Evolutionary conservation across 768 basidiomycete species (phyloP).

Genomic region (Suillus plorans): DNA sequence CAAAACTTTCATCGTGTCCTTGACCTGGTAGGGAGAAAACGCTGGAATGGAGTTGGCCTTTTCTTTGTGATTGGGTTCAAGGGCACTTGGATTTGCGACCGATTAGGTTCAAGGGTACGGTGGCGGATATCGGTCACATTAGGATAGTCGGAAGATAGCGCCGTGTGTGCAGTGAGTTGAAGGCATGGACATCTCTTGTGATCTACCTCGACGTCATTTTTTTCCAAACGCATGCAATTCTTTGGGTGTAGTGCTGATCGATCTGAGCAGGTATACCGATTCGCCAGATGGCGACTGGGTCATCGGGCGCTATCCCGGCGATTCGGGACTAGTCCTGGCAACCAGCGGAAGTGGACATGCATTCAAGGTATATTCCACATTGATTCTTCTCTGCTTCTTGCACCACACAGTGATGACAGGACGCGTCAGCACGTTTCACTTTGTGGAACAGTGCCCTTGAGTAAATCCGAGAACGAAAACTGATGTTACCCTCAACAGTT

Average conservation of each 20-base stretch:
- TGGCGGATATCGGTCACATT: background rate
- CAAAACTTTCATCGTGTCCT: background rate
- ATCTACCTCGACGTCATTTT: background rate
- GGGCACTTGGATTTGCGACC: background rate
- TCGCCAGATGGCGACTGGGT: constrained; percentile 87
- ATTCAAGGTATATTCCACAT: constrained; percentile 60
- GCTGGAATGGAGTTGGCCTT: background rate
- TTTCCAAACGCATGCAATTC: background rate
- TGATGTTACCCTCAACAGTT: constrained; percentile 51
- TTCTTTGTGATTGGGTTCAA: background rate
- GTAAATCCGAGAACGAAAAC: background rate
- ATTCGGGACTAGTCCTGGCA: constrained; percentile 68
- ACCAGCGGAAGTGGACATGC: constrained; percentile 90
- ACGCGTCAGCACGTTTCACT: background rate
- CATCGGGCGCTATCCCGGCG: constrained; percentile 68
- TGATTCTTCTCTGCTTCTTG: background rate
- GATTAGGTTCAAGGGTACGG: background rate
- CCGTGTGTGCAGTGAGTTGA: background rate
- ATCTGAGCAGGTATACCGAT: constrained; percentile 76
- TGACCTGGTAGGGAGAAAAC: background rate
- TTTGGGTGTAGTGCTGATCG: background rate
- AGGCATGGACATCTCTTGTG: background rate
- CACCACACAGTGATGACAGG: background rate
- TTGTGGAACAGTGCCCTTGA: background rate
- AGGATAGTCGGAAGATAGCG: background rate